phyloP scores from a whole-genome alignment of 805 yeast species.

The Myxozyma sirexii region DNA sequence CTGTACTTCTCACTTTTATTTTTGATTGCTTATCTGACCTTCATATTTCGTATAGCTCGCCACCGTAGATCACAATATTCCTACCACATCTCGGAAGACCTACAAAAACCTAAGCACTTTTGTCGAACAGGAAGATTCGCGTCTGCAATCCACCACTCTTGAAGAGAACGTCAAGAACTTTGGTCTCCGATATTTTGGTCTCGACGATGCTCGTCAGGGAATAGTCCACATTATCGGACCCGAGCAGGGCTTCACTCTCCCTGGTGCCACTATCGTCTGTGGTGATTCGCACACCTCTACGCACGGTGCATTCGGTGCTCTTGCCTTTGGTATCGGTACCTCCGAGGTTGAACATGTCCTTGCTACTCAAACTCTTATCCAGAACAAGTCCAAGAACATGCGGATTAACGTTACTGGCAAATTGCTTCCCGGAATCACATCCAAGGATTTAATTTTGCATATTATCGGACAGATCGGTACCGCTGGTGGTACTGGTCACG shows the following conservation, averaged over 20 bases:
- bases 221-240: slow-evolving; percentile 99
- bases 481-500: slow-evolving; percentile 98
- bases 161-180: slow-evolving; percentile 91
- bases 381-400: slow-evolving; percentile 95
- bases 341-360: slow-evolving; percentile 98
- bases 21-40: neutral
- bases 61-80: slow-evolving; percentile 69
- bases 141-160: slow-evolving; percentile 86
- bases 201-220: slow-evolving; percentile 94
- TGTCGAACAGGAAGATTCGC: slow-evolving; percentile 87
- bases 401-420: slow-evolving; percentile 83
- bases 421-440: slow-evolving; percentile 84
- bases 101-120: slow-evolving; percentile 76
- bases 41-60: slow-evolving; percentile 28
- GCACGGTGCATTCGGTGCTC: slow-evolving; percentile 97
- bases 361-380: slow-evolving; percentile 95
- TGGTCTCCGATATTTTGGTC: slow-evolving; percentile 89
- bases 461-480: slow-evolving; percentile 97
- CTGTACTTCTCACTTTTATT: neutral
- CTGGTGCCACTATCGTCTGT: slow-evolving; percentile 98
- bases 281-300: slow-evolving; percentile 99
- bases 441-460: slow-evolving; percentile 92
- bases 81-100: slow-evolving; percentile 81
- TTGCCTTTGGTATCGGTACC: slow-evolving; percentile 98
- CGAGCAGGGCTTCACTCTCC: slow-evolving; percentile 97